Conservation (phyloP, 371 early-diverging fungal genomes). For the Thermomucor indicae-seudaticae region DNA sequence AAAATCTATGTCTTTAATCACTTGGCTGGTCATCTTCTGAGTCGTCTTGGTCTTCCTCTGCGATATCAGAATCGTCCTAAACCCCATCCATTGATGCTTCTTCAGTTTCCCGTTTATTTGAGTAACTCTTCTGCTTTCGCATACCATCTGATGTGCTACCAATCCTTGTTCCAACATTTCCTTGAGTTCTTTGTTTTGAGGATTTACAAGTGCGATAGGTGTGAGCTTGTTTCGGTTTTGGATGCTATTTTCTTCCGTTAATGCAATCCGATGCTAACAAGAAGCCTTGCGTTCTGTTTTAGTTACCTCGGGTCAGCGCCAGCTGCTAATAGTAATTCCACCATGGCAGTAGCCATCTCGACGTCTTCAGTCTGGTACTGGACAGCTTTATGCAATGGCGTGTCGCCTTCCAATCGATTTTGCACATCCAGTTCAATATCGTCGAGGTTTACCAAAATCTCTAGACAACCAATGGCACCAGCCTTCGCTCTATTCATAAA, state of each 20-base stretch:
- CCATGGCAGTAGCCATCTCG: conserved; percentile 51
- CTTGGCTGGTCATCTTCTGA: conserved; percentile 5
- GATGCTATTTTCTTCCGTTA: conserved; percentile 2
- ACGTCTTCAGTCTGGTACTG: conserved; percentile 42
- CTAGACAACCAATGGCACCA: conserved; percentile 56
- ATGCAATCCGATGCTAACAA: conserved; percentile 5
- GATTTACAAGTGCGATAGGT: conserved; percentile 9
- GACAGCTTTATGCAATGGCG: conserved; percentile 66
- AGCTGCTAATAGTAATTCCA: conserved; percentile 43
- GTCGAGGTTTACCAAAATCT: conserved; percentile 39
- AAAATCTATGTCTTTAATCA: conserved; percentile 2
- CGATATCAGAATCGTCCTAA: conserved; percentile 12
- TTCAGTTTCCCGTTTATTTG: background rate
- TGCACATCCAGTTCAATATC: conserved; percentile 44
- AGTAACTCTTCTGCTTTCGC: background rate
- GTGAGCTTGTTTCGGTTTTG: conserved; percentile 8
- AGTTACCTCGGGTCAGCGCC: conserved; percentile 53
- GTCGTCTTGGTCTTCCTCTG: conserved; percentile 4
- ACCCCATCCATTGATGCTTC: background rate
- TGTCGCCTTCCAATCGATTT: conserved; percentile 51
- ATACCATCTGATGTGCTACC: conserved; percentile 16
- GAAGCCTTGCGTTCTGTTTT: background rate
- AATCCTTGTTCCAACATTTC: conserved; percentile 12
- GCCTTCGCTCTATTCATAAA: conserved; percentile 45
- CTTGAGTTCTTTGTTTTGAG: conserved; percentile 14